Conservation (phyloP, 805 yeast genomes). For the Wickerhamiella bombiphila region DNA sequence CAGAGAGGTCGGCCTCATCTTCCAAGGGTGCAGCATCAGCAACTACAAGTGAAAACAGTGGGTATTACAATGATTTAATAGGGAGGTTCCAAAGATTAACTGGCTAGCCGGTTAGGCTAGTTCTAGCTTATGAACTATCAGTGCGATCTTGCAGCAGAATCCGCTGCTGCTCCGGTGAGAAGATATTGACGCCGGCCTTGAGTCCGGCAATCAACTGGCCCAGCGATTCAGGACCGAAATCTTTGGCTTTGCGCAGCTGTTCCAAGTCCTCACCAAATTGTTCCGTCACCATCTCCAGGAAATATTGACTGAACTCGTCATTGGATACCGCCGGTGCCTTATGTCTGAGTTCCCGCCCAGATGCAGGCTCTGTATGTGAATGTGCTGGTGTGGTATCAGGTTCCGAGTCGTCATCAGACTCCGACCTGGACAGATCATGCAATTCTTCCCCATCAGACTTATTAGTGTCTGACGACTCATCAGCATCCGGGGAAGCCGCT, state of each 20-base stretch:
- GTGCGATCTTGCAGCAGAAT: slow-evolving; percentile 4
- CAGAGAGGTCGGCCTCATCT: too few species aligned
- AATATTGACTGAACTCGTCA: slow-evolving; percentile 24
- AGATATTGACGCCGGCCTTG: slow-evolving; percentile 26
- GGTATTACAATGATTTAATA: background rate
- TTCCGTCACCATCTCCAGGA: slow-evolving; percentile 31
- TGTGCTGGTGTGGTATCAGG: background rate
- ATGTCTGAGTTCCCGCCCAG: slow-evolving; percentile 15
- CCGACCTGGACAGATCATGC: slow-evolving; percentile 2
- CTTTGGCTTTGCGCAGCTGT: slow-evolving; percentile 30
- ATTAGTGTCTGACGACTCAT: background rate
- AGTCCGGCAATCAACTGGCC: slow-evolving; percentile 24
- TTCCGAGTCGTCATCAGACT: slow-evolving; percentile 8
- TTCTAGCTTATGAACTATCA: background rate
- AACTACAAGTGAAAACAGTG: too few species aligned
- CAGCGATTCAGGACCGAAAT: slow-evolving; percentile 26
- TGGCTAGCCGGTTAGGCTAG: background rate
- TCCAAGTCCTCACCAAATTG: slow-evolving; percentile 33
- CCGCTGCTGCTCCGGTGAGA: slow-evolving; percentile 21
- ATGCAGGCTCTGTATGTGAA: background rate
- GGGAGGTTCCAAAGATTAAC: slow-evolving; percentile 1
- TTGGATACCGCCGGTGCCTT: slow-evolving; percentile 11
- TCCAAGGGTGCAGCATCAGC: too few species aligned
- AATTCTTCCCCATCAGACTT: background rate
- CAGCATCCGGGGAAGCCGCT: background rate